Base-by-base conservation (phyloP, 768 basidiomycete genomes). In the Hemileccinum rubropunctum region DNA sequence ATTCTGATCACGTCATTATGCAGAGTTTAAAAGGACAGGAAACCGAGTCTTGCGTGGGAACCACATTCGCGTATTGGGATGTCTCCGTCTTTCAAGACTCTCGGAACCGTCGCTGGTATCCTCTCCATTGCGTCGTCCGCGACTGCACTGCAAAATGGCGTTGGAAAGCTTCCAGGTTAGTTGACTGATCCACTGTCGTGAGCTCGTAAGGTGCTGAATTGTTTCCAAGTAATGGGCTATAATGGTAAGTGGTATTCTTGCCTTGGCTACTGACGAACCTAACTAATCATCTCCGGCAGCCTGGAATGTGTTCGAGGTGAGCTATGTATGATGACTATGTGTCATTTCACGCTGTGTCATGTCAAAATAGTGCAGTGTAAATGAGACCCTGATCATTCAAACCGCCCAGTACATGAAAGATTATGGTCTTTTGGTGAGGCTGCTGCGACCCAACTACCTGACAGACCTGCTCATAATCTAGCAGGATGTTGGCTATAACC, bases 291-390 rank as follows among this genome's bases (percentile, higher is more conserved):
- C 8, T 32, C 42, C 11, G 47, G 21, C 39, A 84, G 83, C 83
- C 5, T 86, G 84, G 84, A 84, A 85, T 58, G 83, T 76, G 5
- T 85, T 78, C 50, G 75, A 77, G 58, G 82, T 83, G 53, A 32
- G 73, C 56, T n/a, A 9, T 20, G 26, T 28, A 21, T 26, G n/a
- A 52, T 30, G 36, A 10, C 21, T 27, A 11, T 4, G 14, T 13
- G 23, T 52, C 26, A 20, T 23, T 27, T 41, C 11, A 12, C 20
- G 11, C 42, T 44, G 23, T n/a, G 15, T 23, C 27, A 20, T 43
- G 38, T 47, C 13, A 33, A 21, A 27, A 45, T 48, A 83, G 81
- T 84, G 83, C 62, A 70, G 78, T 56, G 81, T 84, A 52, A 71
- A 79, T 51, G 80, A 83, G 58, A 70, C 67, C 1, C 60, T 80